Percentiles rank a stretch among this genome's conserved stretches.
phyloP scores from a whole-genome alignment of 192 early-diverging fungal genomes.

The Pecoramyces ruminantium region DNA sequence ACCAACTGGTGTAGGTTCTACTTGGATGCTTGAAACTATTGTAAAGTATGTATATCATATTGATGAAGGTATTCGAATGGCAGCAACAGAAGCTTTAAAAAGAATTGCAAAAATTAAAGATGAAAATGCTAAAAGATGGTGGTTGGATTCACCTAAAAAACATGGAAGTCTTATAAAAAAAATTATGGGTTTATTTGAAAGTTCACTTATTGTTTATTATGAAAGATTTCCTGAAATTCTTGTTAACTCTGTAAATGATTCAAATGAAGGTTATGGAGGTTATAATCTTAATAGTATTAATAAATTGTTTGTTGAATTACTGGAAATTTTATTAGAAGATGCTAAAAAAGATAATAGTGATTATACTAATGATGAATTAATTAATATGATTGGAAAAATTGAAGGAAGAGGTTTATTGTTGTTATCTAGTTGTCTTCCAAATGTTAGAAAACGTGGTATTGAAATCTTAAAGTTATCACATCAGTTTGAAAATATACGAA shows the following conservation, averaged over 20 bases:
- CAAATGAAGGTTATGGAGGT: slow-evolving; percentile 3
- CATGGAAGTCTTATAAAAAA: slow-evolving; percentile 4
- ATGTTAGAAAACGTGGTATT: slow-evolving; percentile 41
- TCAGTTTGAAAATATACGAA: slow-evolving; percentile 11
- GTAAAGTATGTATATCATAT: slow-evolving; percentile 63
- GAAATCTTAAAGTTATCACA: slow-evolving; percentile 32
- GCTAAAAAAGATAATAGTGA: background rate
- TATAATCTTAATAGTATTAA: background rate
- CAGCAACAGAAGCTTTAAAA: slow-evolving; percentile 39
- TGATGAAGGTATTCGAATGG: slow-evolving; percentile 61
- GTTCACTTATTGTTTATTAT: slow-evolving; percentile 8
- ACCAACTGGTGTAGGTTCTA: slow-evolving; percentile 39
- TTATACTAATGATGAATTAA: slow-evolving; percentile 12
- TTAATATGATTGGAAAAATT: slow-evolving; percentile 40
- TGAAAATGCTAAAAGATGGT: slow-evolving; percentile 6
- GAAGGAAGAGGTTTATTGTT: slow-evolving; percentile 60
- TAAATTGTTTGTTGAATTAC: slow-evolving; percentile 4
- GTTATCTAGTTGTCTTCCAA: slow-evolving; percentile 33
- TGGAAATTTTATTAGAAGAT: slow-evolving; percentile 13
- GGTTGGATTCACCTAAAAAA: background rate
- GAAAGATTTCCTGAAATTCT: slow-evolving; percentile 13
- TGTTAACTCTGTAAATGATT: slow-evolving; percentile 3
- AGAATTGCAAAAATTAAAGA: slow-evolving; percentile 41
- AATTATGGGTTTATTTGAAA: slow-evolving; percentile 11
- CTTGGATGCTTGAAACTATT: slow-evolving; percentile 60